A percentile compares a stretch with the other conserved stretches of the same genome.
Conservation (phyloP, 805 yeast species). For the Torulaspora franciscae region DNA sequence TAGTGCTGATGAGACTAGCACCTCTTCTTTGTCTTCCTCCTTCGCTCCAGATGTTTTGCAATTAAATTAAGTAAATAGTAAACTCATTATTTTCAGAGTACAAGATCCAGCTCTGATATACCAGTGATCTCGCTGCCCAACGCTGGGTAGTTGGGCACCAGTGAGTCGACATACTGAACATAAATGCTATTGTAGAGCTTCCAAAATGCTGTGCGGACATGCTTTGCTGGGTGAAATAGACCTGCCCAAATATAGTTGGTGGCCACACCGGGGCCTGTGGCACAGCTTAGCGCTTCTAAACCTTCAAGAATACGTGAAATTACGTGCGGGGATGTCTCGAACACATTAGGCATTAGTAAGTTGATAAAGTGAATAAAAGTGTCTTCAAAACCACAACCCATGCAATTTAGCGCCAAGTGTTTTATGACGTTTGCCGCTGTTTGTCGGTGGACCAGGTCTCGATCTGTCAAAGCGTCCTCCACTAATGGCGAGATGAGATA, state of each 20-base stretch:
- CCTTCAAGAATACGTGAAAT: constrained; percentile 77
- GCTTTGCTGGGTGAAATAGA: constrained; percentile 85
- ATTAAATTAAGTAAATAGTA: neutral
- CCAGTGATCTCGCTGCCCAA: constrained; percentile 35
- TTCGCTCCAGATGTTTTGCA: neutral
- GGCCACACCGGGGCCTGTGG: constrained; percentile 70
- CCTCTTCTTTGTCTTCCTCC: constrained; percentile 6
- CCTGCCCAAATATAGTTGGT: constrained; percentile 83
- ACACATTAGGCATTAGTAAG: constrained; percentile 79
- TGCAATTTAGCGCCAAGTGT: constrained; percentile 74
- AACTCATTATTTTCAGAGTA: constrained; percentile 11
- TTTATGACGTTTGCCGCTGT: constrained; percentile 86
- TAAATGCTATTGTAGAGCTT: constrained; percentile 71
- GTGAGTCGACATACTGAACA: constrained; percentile 62
- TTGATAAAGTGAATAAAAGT: constrained; percentile 80
- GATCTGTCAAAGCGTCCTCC: constrained; percentile 84
- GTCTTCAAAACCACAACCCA: constrained; percentile 72
- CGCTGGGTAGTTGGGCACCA: constrained; percentile 79
- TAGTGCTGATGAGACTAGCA: constrained; percentile 6
- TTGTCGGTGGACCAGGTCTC: constrained; percentile 91
- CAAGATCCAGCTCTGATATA: constrained; percentile 50
- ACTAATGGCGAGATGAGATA: constrained; percentile 73
- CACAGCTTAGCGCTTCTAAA: constrained; percentile 63
- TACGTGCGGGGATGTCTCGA: constrained; percentile 94
- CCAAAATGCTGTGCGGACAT: constrained; percentile 85